Evolutionary conservation across 1,284 basidiomycete genomes (phyloP), one percentile per base, ranked within the genome.

Genomic region (Kwoniella shivajii): DNA sequence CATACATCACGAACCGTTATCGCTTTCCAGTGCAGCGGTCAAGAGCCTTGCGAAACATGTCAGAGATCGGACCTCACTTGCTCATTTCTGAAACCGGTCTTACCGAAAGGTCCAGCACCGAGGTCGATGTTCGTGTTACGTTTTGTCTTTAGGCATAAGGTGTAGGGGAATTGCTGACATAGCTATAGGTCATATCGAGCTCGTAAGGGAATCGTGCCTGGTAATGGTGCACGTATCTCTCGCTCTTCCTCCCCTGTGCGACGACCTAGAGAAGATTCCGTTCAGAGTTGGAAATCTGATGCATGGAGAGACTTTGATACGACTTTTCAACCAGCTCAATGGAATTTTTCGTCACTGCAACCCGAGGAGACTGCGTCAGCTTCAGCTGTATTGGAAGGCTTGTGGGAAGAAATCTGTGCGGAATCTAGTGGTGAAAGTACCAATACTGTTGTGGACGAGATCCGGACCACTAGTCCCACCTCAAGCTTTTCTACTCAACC

Each of bases 31-130:
- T 69, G 67, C 42, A 59, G 66, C 43, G 67, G 67, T 11, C 6
- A 38, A 20, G 26, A 42, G 38, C 64, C 64, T 1, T 70, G 66
- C 45, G 38, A 37, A 14, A 56, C 51, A 38, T 70, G 68, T 39
- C 20, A 16, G 27, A 59, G 45, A 46, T 50, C 38, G 3, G 11
- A 38, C 16, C 45, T 39, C 13, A 29, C 6, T 6, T 70, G 68
- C 39, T 58, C 68, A 5, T 70, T 60, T 50, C 34, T 59, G 18
- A 70, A 70, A 6, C 67, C 65, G 6, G 53, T 65, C 4, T 22
- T 51, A 20, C 66, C 60, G 1, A 67, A 65, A 56, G 67, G 67
- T 22, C 65, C 67, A 3, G 33, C 57, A 16, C 65, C 67, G 26
- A 63, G 54, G 63, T 65, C n/a, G 30, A 53, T 42, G 4, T 34